These are phyloP conservation scores for Madurella mycetomatis DNA, from an alignment of 2,329 filamentous ascomycete genomes.

Conservation along the genomic window DNA sequence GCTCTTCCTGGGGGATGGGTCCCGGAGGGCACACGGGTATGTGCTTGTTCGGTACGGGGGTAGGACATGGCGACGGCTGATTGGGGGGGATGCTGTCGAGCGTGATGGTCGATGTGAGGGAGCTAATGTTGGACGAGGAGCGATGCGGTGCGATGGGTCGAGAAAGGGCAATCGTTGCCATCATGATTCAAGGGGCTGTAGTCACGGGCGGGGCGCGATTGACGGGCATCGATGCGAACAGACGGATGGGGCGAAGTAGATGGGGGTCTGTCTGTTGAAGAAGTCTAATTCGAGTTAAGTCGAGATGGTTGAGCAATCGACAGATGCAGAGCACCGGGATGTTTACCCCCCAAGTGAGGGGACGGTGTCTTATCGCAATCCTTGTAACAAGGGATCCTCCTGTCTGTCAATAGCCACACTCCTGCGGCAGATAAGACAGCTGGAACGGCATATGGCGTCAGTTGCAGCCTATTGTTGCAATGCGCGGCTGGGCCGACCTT, in stretches of 20 bases:
- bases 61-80: conserved; percentile 30
- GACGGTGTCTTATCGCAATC: conserved; percentile 26
- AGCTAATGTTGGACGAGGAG: conserved; percentile 30
- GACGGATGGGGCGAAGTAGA: background rate
- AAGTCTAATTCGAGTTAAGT: background rate
- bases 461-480: background rate
- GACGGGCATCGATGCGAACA: conserved; percentile 1
- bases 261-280: conserved; percentile 9
- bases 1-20: conserved; percentile 52
- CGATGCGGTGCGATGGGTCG: conserved; percentile 32
- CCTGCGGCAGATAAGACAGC: conserved; percentile 24
- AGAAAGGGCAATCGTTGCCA: conserved; percentile 54
- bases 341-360: conserved; percentile 8
- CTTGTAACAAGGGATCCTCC: conserved; percentile 18
- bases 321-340: background rate
- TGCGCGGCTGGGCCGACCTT: too few species aligned
- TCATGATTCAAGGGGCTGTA: conserved; percentile 25
- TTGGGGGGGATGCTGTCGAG: conserved; percentile 35
- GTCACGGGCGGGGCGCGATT: background rate
- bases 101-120: conserved; percentile 31
- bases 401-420: conserved; percentile 9
- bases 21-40: conserved; percentile 85
- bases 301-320: background rate
- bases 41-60: conserved; percentile 78
- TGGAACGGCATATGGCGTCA: conserved; percentile 21